phyloP scores from a whole-genome alignment of 805 yeast genomes.

The Barnettozyma sucrosica region DNA sequence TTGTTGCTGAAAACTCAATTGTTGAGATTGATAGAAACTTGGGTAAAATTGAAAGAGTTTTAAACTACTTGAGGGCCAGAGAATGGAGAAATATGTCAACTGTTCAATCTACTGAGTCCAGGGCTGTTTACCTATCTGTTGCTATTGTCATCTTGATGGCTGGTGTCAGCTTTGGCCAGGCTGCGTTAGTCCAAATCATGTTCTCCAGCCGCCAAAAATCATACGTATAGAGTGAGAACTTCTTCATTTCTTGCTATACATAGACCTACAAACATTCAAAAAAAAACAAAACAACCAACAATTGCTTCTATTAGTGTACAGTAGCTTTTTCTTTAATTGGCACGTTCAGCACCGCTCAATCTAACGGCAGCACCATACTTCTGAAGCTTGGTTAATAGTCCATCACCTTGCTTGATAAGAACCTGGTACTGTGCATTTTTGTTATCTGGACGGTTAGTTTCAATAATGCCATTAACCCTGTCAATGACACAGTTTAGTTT shows the following conservation, averaged over 20 bases:
- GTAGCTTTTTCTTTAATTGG: constrained; percentile 19
- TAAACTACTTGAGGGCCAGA: constrained; percentile 90
- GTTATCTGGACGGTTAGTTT: constrained; percentile 93
- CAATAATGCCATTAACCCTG: constrained; percentile 89
- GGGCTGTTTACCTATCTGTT: constrained; percentile 72
- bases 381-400: constrained; percentile 86
- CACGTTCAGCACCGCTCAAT: constrained; percentile 84
- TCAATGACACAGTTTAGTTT: constrained; percentile 94
- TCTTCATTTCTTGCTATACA: neutral
- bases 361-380: constrained; percentile 97
- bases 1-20: constrained; percentile 47
- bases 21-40: constrained; percentile 54
- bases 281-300: neutral
- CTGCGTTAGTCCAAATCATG: constrained; percentile 75
- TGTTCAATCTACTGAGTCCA: constrained; percentile 70
- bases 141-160: constrained; percentile 68
- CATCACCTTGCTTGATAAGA: constrained; percentile 88
- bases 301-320: constrained; percentile 25
- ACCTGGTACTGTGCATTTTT: constrained; percentile 90
- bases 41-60: constrained; percentile 50
- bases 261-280: neutral
- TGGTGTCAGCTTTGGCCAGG: constrained; percentile 71
- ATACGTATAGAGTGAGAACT: constrained; percentile 26
- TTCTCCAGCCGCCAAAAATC: constrained; percentile 48
- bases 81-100: constrained; percentile 96